phyloP scores from a whole-genome alignment of 345 rosid species.

The Linum usitatissimum region DNA sequence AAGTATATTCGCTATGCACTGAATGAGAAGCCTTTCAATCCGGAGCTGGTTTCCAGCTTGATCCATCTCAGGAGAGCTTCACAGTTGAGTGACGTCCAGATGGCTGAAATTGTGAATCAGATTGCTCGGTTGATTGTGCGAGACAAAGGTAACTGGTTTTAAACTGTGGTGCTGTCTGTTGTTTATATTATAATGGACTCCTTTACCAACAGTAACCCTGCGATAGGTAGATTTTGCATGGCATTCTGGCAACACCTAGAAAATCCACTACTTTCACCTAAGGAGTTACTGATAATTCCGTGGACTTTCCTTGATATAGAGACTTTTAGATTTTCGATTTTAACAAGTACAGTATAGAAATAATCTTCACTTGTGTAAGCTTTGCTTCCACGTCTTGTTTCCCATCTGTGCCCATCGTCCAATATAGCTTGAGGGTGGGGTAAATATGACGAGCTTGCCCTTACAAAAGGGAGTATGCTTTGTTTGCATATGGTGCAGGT shows the following conservation, averaged over 20 bases:
- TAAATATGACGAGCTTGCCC: background rate
- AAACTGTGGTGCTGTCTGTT: background rate
- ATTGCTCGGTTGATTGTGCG: constrained; percentile 72
- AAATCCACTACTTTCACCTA: too few species aligned
- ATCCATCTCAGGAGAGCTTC: constrained; percentile 72
- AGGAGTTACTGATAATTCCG: background rate
- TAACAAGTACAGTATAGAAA: background rate
- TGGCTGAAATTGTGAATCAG: constrained; percentile 67
- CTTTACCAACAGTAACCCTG: too few species aligned
- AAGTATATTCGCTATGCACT: constrained; percentile 75
- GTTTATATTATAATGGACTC: too few species aligned
- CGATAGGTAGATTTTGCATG: too few species aligned
- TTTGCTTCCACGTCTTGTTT: background rate
- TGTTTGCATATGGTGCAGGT: background rate
- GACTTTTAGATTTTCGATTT: background rate
- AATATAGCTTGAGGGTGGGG: background rate
- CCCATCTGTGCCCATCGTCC: background rate
- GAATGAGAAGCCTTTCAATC: constrained; percentile 88
- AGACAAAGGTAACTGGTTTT: constrained; percentile 53
- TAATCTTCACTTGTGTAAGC: background rate
- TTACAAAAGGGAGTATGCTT: background rate
- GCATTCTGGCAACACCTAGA: too few species aligned
- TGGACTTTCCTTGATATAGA: background rate
- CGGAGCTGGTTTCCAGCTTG: constrained; percentile 53
- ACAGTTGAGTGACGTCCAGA: constrained; percentile 53